These are phyloP conservation scores for Marasmius sp. DNA, from an alignment of 1,284 basidiomycete genomes.

Conservation along the genomic window DNA sequence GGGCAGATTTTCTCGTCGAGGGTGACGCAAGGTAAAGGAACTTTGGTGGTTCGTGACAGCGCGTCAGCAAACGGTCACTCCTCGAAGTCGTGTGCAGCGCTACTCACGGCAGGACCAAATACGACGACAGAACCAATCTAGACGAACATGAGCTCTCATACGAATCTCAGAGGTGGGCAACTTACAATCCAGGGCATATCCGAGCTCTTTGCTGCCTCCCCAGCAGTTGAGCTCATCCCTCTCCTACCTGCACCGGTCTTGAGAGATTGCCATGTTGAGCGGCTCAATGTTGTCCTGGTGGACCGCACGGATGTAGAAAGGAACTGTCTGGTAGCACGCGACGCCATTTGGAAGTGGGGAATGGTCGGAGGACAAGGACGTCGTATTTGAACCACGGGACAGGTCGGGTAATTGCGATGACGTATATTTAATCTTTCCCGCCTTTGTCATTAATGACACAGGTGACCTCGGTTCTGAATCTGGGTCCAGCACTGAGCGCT, in stretches of 20 bases:
- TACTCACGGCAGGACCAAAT: constrained; percentile 39
- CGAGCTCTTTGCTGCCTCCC: constrained; percentile 10
- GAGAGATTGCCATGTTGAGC: constrained; percentile 1
- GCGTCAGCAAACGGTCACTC: background rate
- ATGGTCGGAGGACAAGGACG: background rate
- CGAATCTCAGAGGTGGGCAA: background rate
- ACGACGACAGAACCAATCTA: constrained; percentile 37
- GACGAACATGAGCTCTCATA: background rate
- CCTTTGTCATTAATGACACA: too few relatives aligned
- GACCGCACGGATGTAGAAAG: constrained; percentile 16
- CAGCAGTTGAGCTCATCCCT: constrained; percentile 12
- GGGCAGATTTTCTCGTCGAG: constrained; percentile 30
- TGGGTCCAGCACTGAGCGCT: too few relatives aligned
- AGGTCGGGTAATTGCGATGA: background rate
- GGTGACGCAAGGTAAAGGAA: constrained; percentile 42
- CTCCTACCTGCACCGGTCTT: constrained; percentile 2
- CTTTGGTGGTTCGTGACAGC: constrained; percentile 18
- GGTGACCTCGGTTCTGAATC: too few relatives aligned
- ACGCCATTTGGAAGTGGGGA: constrained; percentile 16
- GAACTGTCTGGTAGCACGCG: constrained; percentile 16
- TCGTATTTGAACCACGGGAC: background rate
- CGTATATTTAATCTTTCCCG: too few relatives aligned
- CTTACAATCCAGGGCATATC: constrained; percentile 22
- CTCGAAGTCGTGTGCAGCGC: background rate
- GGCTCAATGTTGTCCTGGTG: background rate